Conservation (phyloP, 208 protist species). For the Trypanosoma lewisi region DNA sequence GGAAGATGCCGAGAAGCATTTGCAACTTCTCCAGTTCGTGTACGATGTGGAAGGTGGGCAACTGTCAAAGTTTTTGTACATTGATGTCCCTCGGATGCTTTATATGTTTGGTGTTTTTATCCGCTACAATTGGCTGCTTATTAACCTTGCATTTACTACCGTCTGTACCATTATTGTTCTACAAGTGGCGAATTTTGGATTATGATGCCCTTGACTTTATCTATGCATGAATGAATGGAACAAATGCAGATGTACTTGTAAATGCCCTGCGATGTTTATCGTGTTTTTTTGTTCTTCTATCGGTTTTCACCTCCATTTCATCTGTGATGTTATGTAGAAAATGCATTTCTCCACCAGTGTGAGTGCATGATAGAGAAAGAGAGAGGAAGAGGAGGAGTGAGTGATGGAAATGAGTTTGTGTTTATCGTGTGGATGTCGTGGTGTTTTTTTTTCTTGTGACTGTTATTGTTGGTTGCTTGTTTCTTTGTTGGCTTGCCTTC, state of each 20-base stretch:
- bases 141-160: conserved; percentile 66
- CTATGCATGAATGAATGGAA: background rate
- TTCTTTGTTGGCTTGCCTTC: background rate
- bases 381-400: no score
- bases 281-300: background rate
- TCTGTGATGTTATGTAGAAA: no score
- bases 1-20: conserved; percentile 63
- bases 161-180: conserved; percentile 31
- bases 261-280: background rate
- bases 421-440: no score
- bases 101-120: conserved; percentile 88
- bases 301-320: no score
- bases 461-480: conserved; percentile 4
- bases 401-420: no score
- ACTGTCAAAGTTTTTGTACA: conserved; percentile 77
- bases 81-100: conserved; percentile 83
- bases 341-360: no score
- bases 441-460: conserved; percentile 6
- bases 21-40: conserved; percentile 71
- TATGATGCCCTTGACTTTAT: conserved; percentile 8
- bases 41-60: conserved; percentile 74
- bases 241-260: background rate
- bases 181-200: conserved; percentile 24
- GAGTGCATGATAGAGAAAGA: no score
- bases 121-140: conserved; percentile 84